Evolutionary conservation across 2,329 filamentous ascomycete species (phyloP), one percentile per base, ranked within the genome.

Genomic region (Fusarium sp.): DNA sequence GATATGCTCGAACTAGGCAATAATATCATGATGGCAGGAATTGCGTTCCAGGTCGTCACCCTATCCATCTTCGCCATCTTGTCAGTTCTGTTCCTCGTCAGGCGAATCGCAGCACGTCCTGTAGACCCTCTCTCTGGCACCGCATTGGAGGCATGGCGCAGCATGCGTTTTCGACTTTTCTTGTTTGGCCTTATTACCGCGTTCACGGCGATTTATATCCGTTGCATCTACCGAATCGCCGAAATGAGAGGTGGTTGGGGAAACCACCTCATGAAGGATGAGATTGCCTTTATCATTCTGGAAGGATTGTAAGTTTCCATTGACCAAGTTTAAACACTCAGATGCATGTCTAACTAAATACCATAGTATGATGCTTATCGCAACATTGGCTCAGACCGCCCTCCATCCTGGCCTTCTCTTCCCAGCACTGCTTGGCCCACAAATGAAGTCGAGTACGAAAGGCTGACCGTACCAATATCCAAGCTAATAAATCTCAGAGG

Each of bases 51-150:
- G 13, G 56, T 58, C 10, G 56, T 58, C 4, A 58, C 56, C 2
- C 23, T 58, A 27, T 58, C 56, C 9, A 41, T 58, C 23, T 58
- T 58, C 18, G 56, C 56, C 14, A 37, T 58, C 6, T 20, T 58
- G 23, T 37, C 56, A 0, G n/a, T 41, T 11, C 6, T 58, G 16
- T 58, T 39, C n/a, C 34, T 58, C 5, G 16, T 41, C 34, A 37
- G 35, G 37, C 23, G 34, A 18, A 18, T 39, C 3, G 23, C 23
- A 2, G 56, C 56, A 10, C 16, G 16, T 30, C 23, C 34, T 14
- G 37, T 37, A 41, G 37, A 25, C 5, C 35, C 56, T n/a, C 35
- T 58, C 2, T n/a, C 56, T 10, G 10, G 56, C 32, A 27, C 18
- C 5, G 56, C 32, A 30, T 27, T 20, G 8, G 20, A 58, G 4